A percentile compares a stretch with the other conserved stretches of the same genome.
Evolutionary conservation across 2,329 filamentous ascomycete species (phyloP).

Genomic region (Cercospora beticola): DNA sequence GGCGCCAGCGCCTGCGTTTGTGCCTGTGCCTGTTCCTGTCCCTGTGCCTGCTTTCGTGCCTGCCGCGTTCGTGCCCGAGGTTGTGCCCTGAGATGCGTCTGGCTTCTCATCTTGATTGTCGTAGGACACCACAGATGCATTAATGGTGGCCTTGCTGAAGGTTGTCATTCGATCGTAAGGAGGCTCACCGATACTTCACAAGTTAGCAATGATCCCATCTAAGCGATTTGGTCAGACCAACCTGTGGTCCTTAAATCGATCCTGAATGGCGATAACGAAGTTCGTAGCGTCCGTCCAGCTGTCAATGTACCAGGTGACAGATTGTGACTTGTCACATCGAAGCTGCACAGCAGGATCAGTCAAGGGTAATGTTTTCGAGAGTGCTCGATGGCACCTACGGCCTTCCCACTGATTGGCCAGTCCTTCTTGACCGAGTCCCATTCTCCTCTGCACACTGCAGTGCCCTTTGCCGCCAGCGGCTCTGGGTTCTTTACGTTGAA

Average conservation of each 20-base stretch:
- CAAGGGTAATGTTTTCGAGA: too few species aligned
- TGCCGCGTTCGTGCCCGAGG: neutral
- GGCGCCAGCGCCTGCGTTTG: neutral
- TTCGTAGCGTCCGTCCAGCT: slow-evolving; percentile 19
- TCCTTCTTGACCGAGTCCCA: slow-evolving; percentile 27
- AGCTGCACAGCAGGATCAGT: slow-evolving; percentile 17
- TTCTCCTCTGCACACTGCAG: slow-evolving; percentile 26
- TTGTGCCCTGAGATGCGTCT: neutral
- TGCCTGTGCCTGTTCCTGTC: neutral
- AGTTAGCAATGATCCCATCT: slow-evolving; percentile 8
- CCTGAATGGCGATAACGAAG: slow-evolving; percentile 32
- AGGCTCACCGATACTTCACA: slow-evolving; percentile 31
- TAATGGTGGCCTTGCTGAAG: slow-evolving; percentile 29
- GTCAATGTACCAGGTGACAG: slow-evolving; percentile 32
- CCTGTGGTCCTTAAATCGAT: slow-evolving; percentile 33
- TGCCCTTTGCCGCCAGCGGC: slow-evolving; percentile 29
- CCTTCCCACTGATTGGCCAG: slow-evolving; percentile 24
- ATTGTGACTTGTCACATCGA: slow-evolving; percentile 23
- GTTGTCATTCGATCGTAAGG: slow-evolving; percentile 33
- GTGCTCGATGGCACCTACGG: neutral
- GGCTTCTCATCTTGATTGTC: neutral
- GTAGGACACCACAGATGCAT: slow-evolving; percentile 18
- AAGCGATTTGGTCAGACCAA: slow-evolving; percentile 20
- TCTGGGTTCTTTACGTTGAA: slow-evolving; percentile 36
- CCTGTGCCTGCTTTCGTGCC: neutral